A percentile compares a stretch with the other conserved stretches of the same genome.
phyloP scores from a whole-genome alignment of 805 yeast species.

The Yamadazyma ubonensis region DNA sequence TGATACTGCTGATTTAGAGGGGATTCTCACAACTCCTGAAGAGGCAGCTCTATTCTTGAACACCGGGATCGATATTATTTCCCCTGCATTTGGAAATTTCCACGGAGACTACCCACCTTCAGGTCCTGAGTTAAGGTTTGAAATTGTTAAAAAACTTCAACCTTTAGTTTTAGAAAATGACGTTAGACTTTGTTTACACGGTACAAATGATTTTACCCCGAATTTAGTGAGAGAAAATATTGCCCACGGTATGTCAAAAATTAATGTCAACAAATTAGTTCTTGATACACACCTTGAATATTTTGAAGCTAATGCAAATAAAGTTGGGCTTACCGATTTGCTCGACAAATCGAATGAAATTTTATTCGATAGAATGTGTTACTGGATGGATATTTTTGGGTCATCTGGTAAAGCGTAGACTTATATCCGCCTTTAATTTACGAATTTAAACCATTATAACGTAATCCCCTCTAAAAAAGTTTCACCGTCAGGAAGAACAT shows the following conservation, averaged over 20 bases:
- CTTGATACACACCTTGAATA: conserved; percentile 25
- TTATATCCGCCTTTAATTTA: neutral
- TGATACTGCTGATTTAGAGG: conserved; percentile 22
- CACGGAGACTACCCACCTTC: conserved; percentile 36
- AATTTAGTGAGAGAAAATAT: conserved; percentile 25
- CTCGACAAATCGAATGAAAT: conserved; percentile 23
- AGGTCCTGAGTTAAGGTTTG: conserved; percentile 26
- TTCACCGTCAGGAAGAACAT: conserved; percentile 1
- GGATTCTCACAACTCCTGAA: conserved; percentile 31
- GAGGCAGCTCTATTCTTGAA: conserved; percentile 28
- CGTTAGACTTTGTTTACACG: conserved; percentile 32
- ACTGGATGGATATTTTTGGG: conserved; percentile 26
- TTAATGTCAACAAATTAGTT: conserved; percentile 31
- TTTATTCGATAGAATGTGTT: conserved; percentile 25
- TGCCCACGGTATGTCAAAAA: conserved; percentile 28
- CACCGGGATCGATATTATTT: conserved; percentile 35
- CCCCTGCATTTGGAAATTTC: conserved; percentile 39
- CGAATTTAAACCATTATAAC: too few species aligned
- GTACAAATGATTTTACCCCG: conserved; percentile 29
- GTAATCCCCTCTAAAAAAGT: too few species aligned
- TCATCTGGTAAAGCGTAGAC: conserved; percentile 23
- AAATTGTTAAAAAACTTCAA: conserved; percentile 25
- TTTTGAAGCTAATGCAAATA: conserved; percentile 20
- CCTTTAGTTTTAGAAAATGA: conserved; percentile 17
- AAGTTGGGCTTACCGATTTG: conserved; percentile 24